These are phyloP conservation scores for Westerdykella ornata DNA, from an alignment of 2,329 filamentous ascomycete genomes.

Conservation along the genomic window DNA sequence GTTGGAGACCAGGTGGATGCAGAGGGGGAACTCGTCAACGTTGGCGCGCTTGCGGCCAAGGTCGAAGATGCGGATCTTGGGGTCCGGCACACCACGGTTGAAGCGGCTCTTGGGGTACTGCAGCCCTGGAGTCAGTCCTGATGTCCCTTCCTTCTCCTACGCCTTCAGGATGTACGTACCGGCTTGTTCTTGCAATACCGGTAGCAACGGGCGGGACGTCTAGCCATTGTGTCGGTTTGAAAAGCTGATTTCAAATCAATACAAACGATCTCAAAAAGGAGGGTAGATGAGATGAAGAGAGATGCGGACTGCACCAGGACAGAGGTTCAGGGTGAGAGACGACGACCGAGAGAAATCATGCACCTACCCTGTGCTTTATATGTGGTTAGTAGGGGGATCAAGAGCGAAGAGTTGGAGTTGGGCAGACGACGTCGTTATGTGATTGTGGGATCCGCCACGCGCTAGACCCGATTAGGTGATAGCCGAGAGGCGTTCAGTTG, in stretches of 20 bases:
- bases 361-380: constrained; percentile 28
- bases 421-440: constrained; percentile 1
- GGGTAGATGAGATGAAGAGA: constrained; percentile 5
- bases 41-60: constrained; percentile 96
- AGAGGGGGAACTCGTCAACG: constrained; percentile 97
- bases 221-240: constrained; percentile 81
- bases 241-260: constrained; percentile 32
- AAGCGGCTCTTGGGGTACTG: constrained; percentile 99
- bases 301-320: neutral
- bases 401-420: constrained; percentile 1
- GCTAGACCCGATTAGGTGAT: constrained; percentile 4
- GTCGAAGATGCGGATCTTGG: constrained; percentile 94
- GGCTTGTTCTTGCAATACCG: constrained; percentile 99
- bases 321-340: neutral
- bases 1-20: constrained; percentile 99
- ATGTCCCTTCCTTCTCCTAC: constrained; percentile 21
- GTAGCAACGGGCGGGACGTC: constrained; percentile 99
- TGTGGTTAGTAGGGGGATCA: constrained; percentile 14
- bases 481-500: constrained; percentile 1
- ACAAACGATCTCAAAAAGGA: constrained; percentile 16
- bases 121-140: constrained; percentile 42
- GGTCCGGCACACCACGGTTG: constrained; percentile 94
- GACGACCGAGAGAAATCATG: neutral
- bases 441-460: constrained; percentile 6
- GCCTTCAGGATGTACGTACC: constrained; percentile 31